phyloP scores from a whole-genome alignment of 2,329 filamentous ascomycete species.

The Thielaviopsis cerberus region DNA sequence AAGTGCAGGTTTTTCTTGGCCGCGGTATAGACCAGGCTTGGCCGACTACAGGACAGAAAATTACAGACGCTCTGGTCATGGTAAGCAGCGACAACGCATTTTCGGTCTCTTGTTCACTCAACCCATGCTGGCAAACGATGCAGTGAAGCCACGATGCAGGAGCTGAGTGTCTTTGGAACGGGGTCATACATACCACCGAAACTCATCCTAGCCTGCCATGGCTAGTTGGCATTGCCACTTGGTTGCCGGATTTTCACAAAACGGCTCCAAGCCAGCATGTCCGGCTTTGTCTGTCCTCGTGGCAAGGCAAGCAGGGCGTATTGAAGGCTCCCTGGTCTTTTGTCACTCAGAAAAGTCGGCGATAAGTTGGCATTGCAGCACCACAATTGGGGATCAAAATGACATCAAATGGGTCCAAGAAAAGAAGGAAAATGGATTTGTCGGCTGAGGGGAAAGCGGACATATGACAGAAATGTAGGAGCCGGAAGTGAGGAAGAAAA shows the following conservation, averaged over 20 bases:
- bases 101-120: background rate
- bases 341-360: background rate
- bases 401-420: no score
- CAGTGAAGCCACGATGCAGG: background rate
- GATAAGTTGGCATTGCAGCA: background rate
- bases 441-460: background rate
- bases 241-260: no score
- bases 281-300: no score
- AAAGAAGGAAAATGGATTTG: background rate
- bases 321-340: no score
- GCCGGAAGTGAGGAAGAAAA: no score
- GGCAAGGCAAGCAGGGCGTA: no score
- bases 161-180: no score
- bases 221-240: no score
- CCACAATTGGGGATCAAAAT: no score
- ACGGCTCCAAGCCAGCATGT: background rate
- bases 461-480: no score
- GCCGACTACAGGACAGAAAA: background rate
- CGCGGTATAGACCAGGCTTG: background rate
- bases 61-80: background rate
- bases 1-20: background rate
- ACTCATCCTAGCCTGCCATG: no score
- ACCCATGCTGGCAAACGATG: background rate
- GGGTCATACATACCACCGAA: no score
- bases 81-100: background rate